Evolutionary conservation across 1,284 basidiomycete genomes (phyloP).

Genomic region (Cutaneotrichosporon mucoides): DNA sequence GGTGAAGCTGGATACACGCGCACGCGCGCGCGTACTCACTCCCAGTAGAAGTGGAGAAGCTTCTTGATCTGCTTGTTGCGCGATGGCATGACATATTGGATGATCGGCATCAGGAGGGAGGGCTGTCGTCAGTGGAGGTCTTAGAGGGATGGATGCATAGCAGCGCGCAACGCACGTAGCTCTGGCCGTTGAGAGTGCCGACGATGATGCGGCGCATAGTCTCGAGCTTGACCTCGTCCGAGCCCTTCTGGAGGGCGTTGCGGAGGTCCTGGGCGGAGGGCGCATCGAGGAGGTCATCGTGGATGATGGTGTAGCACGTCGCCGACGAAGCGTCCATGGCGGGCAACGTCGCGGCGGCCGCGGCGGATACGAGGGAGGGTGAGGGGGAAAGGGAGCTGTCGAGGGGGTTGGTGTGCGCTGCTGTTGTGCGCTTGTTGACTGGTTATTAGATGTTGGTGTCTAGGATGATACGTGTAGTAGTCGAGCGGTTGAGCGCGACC

Average conservation of each 20-base stretch:
- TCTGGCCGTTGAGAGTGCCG: constrained; percentile 91
- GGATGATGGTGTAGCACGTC: constrained; percentile 79
- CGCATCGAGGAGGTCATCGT: constrained; percentile 65
- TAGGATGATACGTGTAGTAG: no score
- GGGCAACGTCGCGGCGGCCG: constrained; percentile 13
- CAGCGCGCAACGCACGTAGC: constrained; percentile 52
- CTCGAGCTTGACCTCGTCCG: constrained; percentile 93
- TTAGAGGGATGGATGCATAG: no score
- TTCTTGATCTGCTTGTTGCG: constrained; percentile 98
- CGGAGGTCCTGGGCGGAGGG: constrained; percentile 82
- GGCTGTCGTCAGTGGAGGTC: constrained; percentile 55
- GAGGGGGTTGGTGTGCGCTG: neutral
- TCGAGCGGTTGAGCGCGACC: no score
- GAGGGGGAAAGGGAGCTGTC: neutral
- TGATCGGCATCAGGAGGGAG: constrained; percentile 91
- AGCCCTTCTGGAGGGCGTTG: constrained; percentile 81
- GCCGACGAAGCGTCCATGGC: constrained; percentile 44
- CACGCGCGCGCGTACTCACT: constrained; percentile 49
- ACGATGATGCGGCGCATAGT: constrained; percentile 94
- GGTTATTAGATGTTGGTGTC: no score
- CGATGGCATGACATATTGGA: constrained; percentile 94
- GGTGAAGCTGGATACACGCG: no score
- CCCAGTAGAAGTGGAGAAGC: constrained; percentile 98
- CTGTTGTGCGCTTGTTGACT: neutral
- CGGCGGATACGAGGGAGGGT: neutral